Percentiles rank a stretch among this genome's conserved stretches.
Conservation (phyloP, 345 rosid genomes). For the Zanthoxylum bungeanum region DNA sequence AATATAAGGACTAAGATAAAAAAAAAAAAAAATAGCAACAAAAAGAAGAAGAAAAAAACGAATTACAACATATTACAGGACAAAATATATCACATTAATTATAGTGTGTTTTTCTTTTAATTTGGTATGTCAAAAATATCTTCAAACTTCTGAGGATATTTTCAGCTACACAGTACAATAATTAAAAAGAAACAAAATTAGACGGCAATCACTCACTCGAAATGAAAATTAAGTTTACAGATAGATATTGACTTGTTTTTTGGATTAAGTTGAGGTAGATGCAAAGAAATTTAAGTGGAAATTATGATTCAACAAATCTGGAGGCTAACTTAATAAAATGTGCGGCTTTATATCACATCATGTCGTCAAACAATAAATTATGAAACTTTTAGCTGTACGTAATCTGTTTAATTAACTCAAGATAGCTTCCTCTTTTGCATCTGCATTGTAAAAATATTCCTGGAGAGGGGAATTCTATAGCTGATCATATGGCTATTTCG, state of each 20-base stretch:
- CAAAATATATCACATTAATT: no score
- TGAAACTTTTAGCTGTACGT: not conserved
- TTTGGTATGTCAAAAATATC: no score
- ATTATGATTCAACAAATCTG: conserved; percentile 10
- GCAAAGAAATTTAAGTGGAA: not conserved
- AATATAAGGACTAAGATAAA: no score
- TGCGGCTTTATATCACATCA: not conserved
- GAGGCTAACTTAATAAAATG: conserved; percentile 6
- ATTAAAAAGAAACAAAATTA: not conserved
- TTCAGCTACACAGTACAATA: not conserved
- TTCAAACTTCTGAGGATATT: not conserved
- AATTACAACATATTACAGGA: no score
- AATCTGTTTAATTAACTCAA: not conserved
- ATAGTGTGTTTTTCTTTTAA: no score
- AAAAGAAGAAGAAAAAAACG: no score
- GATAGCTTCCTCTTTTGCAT: not conserved
- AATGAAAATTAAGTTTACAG: not conserved
- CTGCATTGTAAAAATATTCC: no score
- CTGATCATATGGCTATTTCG: no score
- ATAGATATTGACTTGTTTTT: not conserved
- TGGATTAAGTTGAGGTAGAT: not conserved
- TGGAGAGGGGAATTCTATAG: no score
- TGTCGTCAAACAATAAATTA: not conserved
- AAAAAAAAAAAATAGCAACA: no score
- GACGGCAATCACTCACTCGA: not conserved